Evolutionary conservation across 257 asterid species (phyloP).

Genomic region (Solanum boliviense): DNA sequence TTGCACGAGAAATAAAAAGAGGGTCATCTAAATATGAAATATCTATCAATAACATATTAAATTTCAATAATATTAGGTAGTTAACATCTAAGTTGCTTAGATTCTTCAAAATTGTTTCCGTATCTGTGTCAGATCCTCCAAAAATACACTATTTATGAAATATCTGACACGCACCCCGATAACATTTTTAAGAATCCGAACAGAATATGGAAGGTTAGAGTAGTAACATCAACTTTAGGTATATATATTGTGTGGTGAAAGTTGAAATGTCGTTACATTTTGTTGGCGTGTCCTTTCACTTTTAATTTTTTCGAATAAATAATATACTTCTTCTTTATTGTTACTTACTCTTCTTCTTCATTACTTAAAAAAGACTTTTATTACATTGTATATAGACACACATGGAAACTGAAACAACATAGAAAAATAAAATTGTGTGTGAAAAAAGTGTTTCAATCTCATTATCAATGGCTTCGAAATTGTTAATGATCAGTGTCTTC

Average conservation of each 20-base stretch:
- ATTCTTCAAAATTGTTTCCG: too few relatives aligned
- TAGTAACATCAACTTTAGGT: not conserved
- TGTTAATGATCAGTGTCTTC: constrained; percentile 38
- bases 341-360: constrained; percentile 10
- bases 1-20: not conserved
- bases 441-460: not conserved
- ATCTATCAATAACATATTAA: not conserved
- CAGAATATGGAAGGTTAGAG: not conserved
- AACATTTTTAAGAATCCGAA: too few relatives aligned
- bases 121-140: rapidly evolving
- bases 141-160: too few relatives aligned
- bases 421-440: not conserved
- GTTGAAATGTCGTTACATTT: constrained; percentile 16
- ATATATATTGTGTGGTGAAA: not conserved
- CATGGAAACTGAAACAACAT: constrained; percentile 13
- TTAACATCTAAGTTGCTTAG: too few relatives aligned
- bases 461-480: constrained; percentile 60
- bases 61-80: too few relatives aligned
- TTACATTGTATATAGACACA: constrained; percentile 4
- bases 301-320: not conserved
- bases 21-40: not conserved
- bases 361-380: constrained; percentile 20
- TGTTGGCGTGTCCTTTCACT: not conserved
- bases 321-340: not conserved
- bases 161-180: rapidly evolving